Evolutionary conservation across 257 asterid genomes (phyloP), one percentile per base, ranked within the genome.

Genomic region (Linderniella brevidens): DNA sequence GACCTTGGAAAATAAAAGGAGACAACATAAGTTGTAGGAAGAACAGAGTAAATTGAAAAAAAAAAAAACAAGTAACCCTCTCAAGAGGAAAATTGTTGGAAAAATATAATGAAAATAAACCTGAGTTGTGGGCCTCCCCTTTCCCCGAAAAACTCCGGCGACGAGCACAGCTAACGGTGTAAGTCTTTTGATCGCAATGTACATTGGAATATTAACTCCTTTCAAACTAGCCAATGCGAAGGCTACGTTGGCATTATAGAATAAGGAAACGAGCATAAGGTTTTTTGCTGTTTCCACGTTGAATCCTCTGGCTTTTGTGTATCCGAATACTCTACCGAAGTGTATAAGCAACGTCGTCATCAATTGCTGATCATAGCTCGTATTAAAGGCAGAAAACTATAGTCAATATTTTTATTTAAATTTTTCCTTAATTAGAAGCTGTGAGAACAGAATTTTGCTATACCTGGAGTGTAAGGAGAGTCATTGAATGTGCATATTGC

Each of bases 121-220:
- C 98, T 90, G 98, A 52, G 72, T 64, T 46, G 94, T 60, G 19
- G 99, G 96, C 60, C 63, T 85, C 64, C 74, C 92, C 63, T 90
- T 90, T 62, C 99, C 96, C 0, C 65, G 61, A 72, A 76, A 75
- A 75, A 76, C 76, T 63, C 94, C 96, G 58, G 94, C 82, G 51
- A 90, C 56, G 53, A 90, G 80, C 52, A 90, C 99, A 58, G 99
- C 82, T 57, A 90, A 94, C 15, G 99, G 99, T 35, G 99, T 90
- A 57, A 90, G 87, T 64, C 99, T 76, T 69, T 90, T 90, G 62
- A 90, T 90, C 69, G 98, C 94, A 62, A 90, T 90, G 72, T 90
- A 90, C 96, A 85, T 90, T 6, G 99, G 99, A 60, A 90, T 90
- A 63, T 90, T 90, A 57, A 90, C 96, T 57, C 99, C 99, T 79